phyloP scores from a whole-genome alignment of 257 asterid species.

The Lantana camara region DNA sequence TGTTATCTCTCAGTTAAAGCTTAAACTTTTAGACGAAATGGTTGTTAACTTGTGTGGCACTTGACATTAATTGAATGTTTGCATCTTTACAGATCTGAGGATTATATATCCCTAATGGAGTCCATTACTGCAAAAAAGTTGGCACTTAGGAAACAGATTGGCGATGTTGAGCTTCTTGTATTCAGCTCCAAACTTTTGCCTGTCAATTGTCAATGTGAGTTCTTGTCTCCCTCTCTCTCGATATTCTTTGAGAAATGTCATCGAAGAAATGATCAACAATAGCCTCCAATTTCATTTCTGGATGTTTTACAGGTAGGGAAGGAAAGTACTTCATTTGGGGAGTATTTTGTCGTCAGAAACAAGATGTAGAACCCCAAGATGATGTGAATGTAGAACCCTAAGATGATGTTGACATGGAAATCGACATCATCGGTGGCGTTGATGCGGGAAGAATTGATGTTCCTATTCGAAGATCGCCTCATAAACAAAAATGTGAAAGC shows the following conservation, averaged over 20 bases:
- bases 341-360: slow-evolving; percentile 42
- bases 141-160: slow-evolving; percentile 52
- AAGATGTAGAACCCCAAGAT: slow-evolving; percentile 1
- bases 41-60: too few species aligned
- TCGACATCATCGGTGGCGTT: slow-evolving; percentile 60
- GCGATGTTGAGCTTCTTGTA: slow-evolving; percentile 61
- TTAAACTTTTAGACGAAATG: too few species aligned
- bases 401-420: slow-evolving; percentile 52
- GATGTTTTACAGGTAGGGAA: slow-evolving; percentile 47
- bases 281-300: neutral
- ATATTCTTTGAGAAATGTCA: too few species aligned
- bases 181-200: slow-evolving; percentile 58
- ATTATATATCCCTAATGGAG: slow-evolving; percentile 49
- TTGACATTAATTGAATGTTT: neutral
- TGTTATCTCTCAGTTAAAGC: too few species aligned
- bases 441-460: slow-evolving; percentile 45
- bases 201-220: slow-evolving; percentile 56
- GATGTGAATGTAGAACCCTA: neutral
- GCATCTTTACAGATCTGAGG: slow-evolving; percentile 42
- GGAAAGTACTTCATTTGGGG: slow-evolving; percentile 74
- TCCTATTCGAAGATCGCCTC: slow-evolving; percentile 23
- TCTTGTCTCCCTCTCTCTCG: neutral
- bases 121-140: slow-evolving; percentile 32
- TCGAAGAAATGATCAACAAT: too few species aligned
- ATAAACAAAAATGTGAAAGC: neutral